Evolutionary conservation across 225 moss, liverwort and hornwort species (phyloP).

Genomic region (Polytrichum formosum): DNA sequence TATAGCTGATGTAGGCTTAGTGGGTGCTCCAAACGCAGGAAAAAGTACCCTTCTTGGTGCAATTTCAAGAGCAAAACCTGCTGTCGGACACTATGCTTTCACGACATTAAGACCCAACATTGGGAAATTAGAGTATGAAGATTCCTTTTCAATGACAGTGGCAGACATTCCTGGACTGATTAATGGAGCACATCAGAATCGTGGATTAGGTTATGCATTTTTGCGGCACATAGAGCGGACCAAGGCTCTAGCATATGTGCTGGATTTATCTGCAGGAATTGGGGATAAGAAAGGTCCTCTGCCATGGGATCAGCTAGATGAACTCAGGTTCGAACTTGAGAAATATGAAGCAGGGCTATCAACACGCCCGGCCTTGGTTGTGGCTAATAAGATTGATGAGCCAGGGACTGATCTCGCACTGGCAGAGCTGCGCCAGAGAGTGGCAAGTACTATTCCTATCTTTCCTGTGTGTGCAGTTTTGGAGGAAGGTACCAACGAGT

Average conservation of each 20-base stretch:
- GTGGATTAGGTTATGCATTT: slow-evolving; percentile 91
- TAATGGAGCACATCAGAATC: slow-evolving; percentile 76
- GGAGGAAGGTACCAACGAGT: slow-evolving; percentile 72
- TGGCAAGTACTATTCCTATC: slow-evolving; percentile 55
- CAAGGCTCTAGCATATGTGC: slow-evolving; percentile 82
- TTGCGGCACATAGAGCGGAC: slow-evolving; percentile 92
- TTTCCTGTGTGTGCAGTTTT: slow-evolving; percentile 93
- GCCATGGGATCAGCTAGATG: slow-evolving; percentile 86
- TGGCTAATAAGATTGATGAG: slow-evolving; percentile 92
- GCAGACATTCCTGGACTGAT: slow-evolving; percentile 95
- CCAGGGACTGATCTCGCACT: slow-evolving; percentile 62
- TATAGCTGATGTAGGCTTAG: slow-evolving; percentile 90
- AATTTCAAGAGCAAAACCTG: slow-evolving; percentile 78
- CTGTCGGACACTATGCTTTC: slow-evolving; percentile 84
- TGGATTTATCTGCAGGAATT: slow-evolving; percentile 80
- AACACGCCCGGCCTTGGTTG: slow-evolving; percentile 66
- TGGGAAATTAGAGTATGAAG: slow-evolving; percentile 81
- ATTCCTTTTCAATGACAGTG: slow-evolving; percentile 75
- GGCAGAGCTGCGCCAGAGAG: slow-evolving; percentile 53
- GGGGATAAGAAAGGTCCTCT: slow-evolving; percentile 68
- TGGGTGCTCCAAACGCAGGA: slow-evolving; percentile 94
- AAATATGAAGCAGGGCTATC: slow-evolving; percentile 74
- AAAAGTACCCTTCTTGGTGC: slow-evolving; percentile 90
- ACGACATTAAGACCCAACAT: slow-evolving; percentile 93
- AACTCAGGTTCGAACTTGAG: slow-evolving; percentile 80